Percentiles rank a stretch among this genome's conserved stretches.
These are phyloP conservation scores for Trametopsis cervina DNA, from an alignment of 768 basidiomycete species.

Conservation along the genomic window DNA sequence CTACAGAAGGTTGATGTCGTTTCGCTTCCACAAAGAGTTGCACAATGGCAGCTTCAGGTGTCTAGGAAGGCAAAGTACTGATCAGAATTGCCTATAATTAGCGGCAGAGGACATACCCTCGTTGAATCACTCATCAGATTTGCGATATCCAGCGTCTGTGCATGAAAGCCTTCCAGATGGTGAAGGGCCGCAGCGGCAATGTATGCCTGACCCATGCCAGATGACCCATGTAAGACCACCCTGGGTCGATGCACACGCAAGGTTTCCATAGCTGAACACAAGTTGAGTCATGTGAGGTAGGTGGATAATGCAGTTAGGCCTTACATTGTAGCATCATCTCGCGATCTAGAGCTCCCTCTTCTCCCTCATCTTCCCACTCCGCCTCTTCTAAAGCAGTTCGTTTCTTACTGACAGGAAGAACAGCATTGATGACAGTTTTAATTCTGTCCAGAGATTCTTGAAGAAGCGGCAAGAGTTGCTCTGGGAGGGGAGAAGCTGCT, in stretches of 20 bases:
- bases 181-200: slow-evolving; percentile 89
- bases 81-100: background rate
- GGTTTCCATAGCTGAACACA: slow-evolving; percentile 75
- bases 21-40: slow-evolving; percentile 97
- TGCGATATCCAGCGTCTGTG: slow-evolving; percentile 90
- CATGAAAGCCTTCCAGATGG: slow-evolving; percentile 91
- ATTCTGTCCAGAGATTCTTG: slow-evolving; percentile 60
- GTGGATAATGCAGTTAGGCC: slow-evolving; percentile 19
- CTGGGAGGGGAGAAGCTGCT: slow-evolving; percentile 75
- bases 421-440: slow-evolving; percentile 62
- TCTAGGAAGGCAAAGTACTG: slow-evolving; percentile 42
- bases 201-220: slow-evolving; percentile 88
- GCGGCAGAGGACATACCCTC: slow-evolving; percentile 46
- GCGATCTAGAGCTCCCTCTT: slow-evolving; percentile 80
- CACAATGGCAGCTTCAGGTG: slow-evolving; percentile 85
- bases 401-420: slow-evolving; percentile 77
- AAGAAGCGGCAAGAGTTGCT: slow-evolving; percentile 78
- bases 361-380: slow-evolving; percentile 79
- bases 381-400: slow-evolving; percentile 89
- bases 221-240: slow-evolving; percentile 69
- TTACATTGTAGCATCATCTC: slow-evolving; percentile 85
- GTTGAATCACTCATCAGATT: slow-evolving; percentile 84
- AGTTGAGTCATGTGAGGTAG: slow-evolving; percentile 2
- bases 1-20: slow-evolving; percentile 90
- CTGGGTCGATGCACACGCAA: slow-evolving; percentile 87